phyloP scores from a whole-genome alignment of 2,329 filamentous ascomycete species.

The Fusarium sororula region DNA sequence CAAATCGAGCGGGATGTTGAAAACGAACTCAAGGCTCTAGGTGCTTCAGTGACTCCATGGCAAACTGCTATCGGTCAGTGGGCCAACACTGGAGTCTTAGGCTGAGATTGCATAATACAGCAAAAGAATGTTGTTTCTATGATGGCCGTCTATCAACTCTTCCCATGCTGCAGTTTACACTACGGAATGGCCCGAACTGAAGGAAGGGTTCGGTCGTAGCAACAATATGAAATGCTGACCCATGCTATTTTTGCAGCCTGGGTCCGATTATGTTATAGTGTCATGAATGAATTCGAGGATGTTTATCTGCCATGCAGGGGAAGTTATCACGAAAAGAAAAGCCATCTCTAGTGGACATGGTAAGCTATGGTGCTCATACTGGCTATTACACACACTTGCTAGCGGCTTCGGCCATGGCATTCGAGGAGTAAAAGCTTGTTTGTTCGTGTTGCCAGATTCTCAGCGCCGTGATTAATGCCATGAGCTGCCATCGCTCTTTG shows the following conservation, averaged over 20 bases:
- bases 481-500: not conserved
- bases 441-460: not conserved
- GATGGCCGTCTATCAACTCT: not conserved
- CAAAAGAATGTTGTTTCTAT: not conserved
- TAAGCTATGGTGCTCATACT: not conserved
- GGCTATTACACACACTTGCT: not conserved
- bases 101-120: not conserved
- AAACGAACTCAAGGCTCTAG: not conserved
- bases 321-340: not conserved
- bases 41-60: not conserved
- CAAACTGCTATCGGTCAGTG: not conserved
- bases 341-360: not conserved
- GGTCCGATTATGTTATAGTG: too few relatives aligned
- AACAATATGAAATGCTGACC: not conserved
- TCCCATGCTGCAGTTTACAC: not conserved
- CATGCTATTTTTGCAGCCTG: not conserved
- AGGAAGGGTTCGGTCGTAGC: not conserved
- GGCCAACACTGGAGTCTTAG: not conserved
- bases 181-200: not conserved
- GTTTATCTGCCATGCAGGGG: not conserved
- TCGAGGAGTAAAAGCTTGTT: not conserved
- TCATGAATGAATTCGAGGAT: not conserved
- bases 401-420: not conserved
- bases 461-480: not conserved
- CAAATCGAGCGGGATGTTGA: conserved; percentile 9